These are phyloP conservation scores for Blastobotrys muscicola DNA, from an alignment of 805 yeast genomes.

Conservation along the genomic window DNA sequence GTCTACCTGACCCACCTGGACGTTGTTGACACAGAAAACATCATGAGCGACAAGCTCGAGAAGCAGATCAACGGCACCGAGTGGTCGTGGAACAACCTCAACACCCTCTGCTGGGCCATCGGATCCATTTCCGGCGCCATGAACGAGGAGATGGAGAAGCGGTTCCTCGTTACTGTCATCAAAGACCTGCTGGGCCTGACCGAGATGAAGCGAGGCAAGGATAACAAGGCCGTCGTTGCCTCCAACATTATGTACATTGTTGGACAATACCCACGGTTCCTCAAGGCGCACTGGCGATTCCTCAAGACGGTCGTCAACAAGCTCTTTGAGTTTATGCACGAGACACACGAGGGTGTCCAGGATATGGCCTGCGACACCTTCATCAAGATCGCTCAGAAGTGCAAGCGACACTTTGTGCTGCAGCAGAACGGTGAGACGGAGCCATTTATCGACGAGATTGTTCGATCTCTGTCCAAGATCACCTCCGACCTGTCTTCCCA, in stretches of 20 bases:
- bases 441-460: slow-evolving; percentile 88
- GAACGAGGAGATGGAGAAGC: slow-evolving; percentile 96
- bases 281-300: slow-evolving; percentile 97
- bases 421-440: slow-evolving; percentile 77
- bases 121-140: slow-evolving; percentile 98
- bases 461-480: slow-evolving; percentile 68
- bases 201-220: slow-evolving; percentile 94
- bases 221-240: slow-evolving; percentile 97
- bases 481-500: slow-evolving; percentile 93
- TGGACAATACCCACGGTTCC: slow-evolving; percentile 95
- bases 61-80: slow-evolving; percentile 92
- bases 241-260: slow-evolving; percentile 99
- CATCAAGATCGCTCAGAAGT: slow-evolving; percentile 88
- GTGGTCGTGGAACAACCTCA: slow-evolving; percentile 99
- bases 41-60: slow-evolving; percentile 86
- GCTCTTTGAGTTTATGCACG: slow-evolving; percentile 97
- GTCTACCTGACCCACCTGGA: slow-evolving; percentile 94
- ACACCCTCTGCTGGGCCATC: slow-evolving; percentile 98
- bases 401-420: slow-evolving; percentile 90
- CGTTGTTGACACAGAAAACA: slow-evolving; percentile 85
- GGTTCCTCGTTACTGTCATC: slow-evolving; percentile 86
- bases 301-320: slow-evolving; percentile 92
- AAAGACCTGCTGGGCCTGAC: slow-evolving; percentile 86
- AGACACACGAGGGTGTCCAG: slow-evolving; percentile 99
- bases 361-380: slow-evolving; percentile 99